These are phyloP conservation scores for Lyophyllum semitale DNA, from an alignment of 768 basidiomycete species.

Conservation along the genomic window DNA sequence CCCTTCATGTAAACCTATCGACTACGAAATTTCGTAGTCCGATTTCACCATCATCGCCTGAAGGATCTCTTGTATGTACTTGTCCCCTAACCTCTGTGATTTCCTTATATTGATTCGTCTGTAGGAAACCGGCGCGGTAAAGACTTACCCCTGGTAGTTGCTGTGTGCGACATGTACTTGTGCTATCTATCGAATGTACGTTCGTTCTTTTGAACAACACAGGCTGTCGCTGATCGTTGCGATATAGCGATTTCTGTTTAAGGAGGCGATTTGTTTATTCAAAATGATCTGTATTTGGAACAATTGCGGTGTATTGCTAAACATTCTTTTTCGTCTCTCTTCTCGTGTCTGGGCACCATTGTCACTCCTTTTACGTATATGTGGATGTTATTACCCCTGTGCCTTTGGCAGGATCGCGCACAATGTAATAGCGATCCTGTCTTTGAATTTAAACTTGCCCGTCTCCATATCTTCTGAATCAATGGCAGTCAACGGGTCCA, in stretches of 20 bases:
- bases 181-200: not conserved
- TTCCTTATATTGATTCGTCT: not conserved
- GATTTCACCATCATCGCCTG: not conserved
- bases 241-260: not conserved
- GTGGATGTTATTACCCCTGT: not conserved
- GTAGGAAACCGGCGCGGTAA: not conserved
- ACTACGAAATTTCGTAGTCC: conserved; percentile 8
- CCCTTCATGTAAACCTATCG: conserved; percentile 13
- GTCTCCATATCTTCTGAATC: too few relatives aligned
- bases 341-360: not conserved
- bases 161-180: not conserved
- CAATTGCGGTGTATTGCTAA: not conserved
- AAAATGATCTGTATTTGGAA: not conserved
- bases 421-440: conserved; percentile 7
- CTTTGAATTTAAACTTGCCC: not conserved
- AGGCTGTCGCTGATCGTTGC: not conserved
- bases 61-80: not conserved
- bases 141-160: conserved; percentile 6
- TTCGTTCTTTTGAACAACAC: not conserved
- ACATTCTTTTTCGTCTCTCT: not conserved
- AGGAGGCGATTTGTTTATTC: too few relatives aligned
- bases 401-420: not conserved
- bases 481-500: not conserved
- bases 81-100: not conserved
- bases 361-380: not conserved